Base-by-base conservation (phyloP, 805 yeast species). In the Saccharomyces jurei region DNA sequence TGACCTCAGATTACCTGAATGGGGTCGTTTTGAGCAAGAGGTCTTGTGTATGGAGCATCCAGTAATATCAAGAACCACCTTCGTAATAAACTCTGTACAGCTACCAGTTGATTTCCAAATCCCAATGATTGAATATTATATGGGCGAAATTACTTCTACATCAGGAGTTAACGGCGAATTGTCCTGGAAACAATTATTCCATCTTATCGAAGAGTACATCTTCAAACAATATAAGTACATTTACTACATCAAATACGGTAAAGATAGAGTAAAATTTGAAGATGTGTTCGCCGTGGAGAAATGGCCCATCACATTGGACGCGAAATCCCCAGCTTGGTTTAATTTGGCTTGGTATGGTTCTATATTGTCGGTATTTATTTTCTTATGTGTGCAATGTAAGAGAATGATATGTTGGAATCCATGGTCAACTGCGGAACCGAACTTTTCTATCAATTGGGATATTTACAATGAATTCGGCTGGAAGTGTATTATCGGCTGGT, bases 11-110 rank as follows among this genome's bases (percentile, higher is more conserved):
- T 74, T 94, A 46, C 97, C 97, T n/a, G 78, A 77, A 6, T 87
- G 96, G 95, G 97, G 87, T 1, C 80, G 78, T 61, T 77, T 77
- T 56, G 97, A 90, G 68, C 88, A 86, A 71, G 99, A 94, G 74
- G 95, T 92, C 10, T 72, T 89, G 46, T 94, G 99, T 69, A 79
- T 89, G 52, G 84, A 83, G 51, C 81, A 81, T 28, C 94, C 97
- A 13, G 51, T 46, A 29, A 36, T 5, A 17, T 11, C 44, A 17
- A 36, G 44, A 36, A 36, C 44, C 44, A 9, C 44, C 3, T 36
- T 36, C 17, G 13, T 36, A 36, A 36, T 36, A 36, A 22, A 36
- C 22, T 36, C 44, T 17, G 44, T 17, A 36, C 22, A 21, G 6
- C 11, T 17, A 17, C 25, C 44, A 36, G 44, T 36, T 17, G 44